Conservation (phyloP, 306 rosid genomes). For the Casuarina glauca region DNA sequence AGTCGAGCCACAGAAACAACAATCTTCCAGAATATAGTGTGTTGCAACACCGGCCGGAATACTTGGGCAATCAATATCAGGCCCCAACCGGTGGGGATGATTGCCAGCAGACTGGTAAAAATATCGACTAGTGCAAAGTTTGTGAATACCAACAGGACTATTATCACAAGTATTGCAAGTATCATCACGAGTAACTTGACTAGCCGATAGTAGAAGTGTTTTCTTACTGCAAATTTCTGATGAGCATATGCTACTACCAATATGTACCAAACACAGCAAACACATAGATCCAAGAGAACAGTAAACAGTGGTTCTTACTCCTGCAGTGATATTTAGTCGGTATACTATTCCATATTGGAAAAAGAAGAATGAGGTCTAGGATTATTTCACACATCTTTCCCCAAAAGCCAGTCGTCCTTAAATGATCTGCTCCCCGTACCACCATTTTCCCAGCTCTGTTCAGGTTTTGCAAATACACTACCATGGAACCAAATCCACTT, state of each 20-base stretch:
- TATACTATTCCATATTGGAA: slow-evolving; percentile 37
- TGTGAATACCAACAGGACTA: slow-evolving; percentile 66
- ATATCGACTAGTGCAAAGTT: slow-evolving; percentile 53
- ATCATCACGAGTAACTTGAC: slow-evolving; percentile 61
- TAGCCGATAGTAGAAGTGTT: slow-evolving; percentile 75
- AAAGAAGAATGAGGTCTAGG: too few species aligned
- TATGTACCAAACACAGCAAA: slow-evolving; percentile 51
- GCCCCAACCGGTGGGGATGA: slow-evolving; percentile 93
- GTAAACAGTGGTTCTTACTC: slow-evolving; percentile 67
- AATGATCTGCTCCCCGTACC: slow-evolving; percentile 68
- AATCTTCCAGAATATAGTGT: slow-evolving; percentile 13
- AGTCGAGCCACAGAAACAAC: too few species aligned
- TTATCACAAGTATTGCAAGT: slow-evolving; percentile 50
- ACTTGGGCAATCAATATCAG: slow-evolving; percentile 78
- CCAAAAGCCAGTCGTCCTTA: too few species aligned
- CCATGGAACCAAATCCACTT: slow-evolving; percentile 77
- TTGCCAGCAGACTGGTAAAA: slow-evolving; percentile 76
- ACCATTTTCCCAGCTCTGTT: slow-evolving; percentile 97
- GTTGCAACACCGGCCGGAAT: slow-evolving; percentile 52
- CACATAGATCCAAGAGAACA: slow-evolving; percentile 74
- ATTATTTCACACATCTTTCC: too few species aligned
- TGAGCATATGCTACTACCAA: slow-evolving; percentile 59
- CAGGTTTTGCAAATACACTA: slow-evolving; percentile 82
- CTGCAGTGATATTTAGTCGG: slow-evolving; percentile 69
- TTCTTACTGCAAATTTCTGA: slow-evolving; percentile 52